Percentiles rank a stretch among this genome's conserved stretches.
Conservation (phyloP, 805 yeast species). For the Kluyveromyces starmeri region DNA sequence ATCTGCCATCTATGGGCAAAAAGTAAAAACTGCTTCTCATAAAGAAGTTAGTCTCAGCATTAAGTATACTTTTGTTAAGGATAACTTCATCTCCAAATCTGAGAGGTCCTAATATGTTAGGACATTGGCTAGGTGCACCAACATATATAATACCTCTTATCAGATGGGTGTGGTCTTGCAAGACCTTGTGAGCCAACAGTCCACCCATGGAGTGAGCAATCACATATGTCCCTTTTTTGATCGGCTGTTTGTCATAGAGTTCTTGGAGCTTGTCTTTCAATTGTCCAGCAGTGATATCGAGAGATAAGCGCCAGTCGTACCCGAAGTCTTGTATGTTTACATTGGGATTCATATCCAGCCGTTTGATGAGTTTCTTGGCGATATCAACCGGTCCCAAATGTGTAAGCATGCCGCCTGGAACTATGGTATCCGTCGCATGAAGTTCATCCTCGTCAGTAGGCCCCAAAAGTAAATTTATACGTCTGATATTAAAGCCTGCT, state of each 20-base stretch:
- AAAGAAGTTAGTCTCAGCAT: conserved; percentile 76
- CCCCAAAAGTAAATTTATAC: conserved; percentile 62
- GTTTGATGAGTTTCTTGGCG: conserved; percentile 49
- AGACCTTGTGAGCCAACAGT: conserved; percentile 66
- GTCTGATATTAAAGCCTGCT: conserved; percentile 71
- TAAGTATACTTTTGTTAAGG: conserved; percentile 61
- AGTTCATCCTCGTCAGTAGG: conserved; percentile 64
- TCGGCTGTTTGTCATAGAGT: conserved; percentile 32
- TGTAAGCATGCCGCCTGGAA: conserved; percentile 68
- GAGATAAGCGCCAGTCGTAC: conserved; percentile 87
- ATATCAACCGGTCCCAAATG: conserved; percentile 87
- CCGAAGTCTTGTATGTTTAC: conserved; percentile 66
- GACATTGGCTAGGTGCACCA: conserved; percentile 78
- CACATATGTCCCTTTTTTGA: conserved; percentile 52
- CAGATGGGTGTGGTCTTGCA: conserved; percentile 57
- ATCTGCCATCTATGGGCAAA: conserved; percentile 65
- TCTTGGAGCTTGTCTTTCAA: conserved; percentile 39
- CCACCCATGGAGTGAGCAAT: conserved; percentile 97
- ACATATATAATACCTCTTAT: conserved; percentile 72
- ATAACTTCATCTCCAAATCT: conserved; percentile 75
- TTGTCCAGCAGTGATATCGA: conserved; percentile 44
- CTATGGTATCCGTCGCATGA: conserved; percentile 41
- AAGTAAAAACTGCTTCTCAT: conserved; percentile 81
- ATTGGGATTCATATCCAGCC: conserved; percentile 45
- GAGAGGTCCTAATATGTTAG: conserved; percentile 79